phyloP scores from a whole-genome alignment of 1,139 yeast genomes.

The Debaryomyces sp. region DNA sequence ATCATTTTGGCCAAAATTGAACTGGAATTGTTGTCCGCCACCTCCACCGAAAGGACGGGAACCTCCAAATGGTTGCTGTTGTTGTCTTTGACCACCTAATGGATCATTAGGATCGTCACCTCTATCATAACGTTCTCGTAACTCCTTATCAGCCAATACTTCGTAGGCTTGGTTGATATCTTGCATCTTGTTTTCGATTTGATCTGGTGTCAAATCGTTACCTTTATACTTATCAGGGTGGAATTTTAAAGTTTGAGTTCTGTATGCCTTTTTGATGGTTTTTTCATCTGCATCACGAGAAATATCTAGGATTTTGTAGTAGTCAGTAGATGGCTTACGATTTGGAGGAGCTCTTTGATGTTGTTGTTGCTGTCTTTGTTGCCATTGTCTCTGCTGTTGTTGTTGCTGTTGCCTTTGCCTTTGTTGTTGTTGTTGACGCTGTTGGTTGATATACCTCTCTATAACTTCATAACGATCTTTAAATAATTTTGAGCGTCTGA shows the following conservation, averaged over 20 bases:
- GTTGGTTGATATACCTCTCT: slow-evolving; percentile 19
- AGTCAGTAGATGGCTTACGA: slow-evolving; percentile 62
- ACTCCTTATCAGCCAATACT: slow-evolving; percentile 67
- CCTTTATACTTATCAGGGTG: slow-evolving; percentile 90
- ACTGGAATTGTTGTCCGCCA: slow-evolving; percentile 36
- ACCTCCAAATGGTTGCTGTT: slow-evolving; percentile 17
- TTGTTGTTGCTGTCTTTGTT: slow-evolving; percentile 48
- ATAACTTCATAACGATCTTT: slow-evolving; percentile 30
- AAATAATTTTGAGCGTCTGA: slow-evolving; percentile 44
- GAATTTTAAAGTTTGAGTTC: slow-evolving; percentile 73
- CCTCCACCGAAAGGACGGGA: slow-evolving; percentile 17
- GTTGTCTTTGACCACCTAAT: slow-evolving; percentile 19
- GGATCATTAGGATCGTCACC: slow-evolving; percentile 66
- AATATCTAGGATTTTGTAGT: slow-evolving; percentile 78
- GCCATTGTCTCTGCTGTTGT: slow-evolving; percentile 46
- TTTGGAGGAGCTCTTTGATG: slow-evolving; percentile 38
- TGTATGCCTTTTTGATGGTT: slow-evolving; percentile 80
- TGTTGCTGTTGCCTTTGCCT: slow-evolving; percentile 48
- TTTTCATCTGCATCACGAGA: slow-evolving; percentile 66
- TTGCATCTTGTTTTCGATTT: slow-evolving; percentile 84
- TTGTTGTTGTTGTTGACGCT: slow-evolving; percentile 42
- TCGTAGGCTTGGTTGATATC: slow-evolving; percentile 94
- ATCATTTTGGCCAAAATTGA: slow-evolving; percentile 27
- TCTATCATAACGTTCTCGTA: slow-evolving; percentile 65
- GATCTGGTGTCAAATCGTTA: slow-evolving; percentile 65